Evolutionary conservation across 805 yeast genomes (phyloP).

Genomic region (Candida corydali): DNA sequence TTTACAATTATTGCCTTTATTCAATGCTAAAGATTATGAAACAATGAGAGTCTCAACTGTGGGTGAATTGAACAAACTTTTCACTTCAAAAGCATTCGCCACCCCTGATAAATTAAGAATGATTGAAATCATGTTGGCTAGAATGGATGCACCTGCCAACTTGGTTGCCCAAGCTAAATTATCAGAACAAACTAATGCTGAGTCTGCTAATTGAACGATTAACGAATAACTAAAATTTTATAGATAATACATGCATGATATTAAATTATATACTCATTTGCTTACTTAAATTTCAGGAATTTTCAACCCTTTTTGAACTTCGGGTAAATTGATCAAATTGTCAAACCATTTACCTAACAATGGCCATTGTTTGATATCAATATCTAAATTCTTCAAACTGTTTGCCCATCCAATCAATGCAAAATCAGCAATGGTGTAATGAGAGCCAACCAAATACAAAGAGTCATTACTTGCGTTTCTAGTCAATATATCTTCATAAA

Average conservation of each 20-base stretch:
- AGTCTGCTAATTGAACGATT: too few relatives aligned
- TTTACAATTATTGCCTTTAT: constrained; percentile 51
- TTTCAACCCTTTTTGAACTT: constrained; percentile 8
- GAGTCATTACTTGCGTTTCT: constrained; percentile 40
- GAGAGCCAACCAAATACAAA: constrained; percentile 53
- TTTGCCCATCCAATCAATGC: constrained; percentile 44
- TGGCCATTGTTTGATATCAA: constrained; percentile 38
- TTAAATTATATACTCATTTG: neutral
- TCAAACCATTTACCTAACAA: constrained; percentile 36
- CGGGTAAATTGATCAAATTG: constrained; percentile 7
- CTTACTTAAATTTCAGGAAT: neutral
- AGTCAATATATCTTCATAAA: constrained; percentile 46
- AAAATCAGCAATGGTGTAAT: constrained; percentile 56
- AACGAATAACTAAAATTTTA: too few relatives aligned
- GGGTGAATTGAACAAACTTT: constrained; percentile 55
- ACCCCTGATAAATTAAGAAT: constrained; percentile 59
- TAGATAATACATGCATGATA: too few relatives aligned
- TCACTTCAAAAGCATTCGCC: constrained; percentile 45
- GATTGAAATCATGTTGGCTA: constrained; percentile 66
- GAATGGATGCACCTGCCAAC: constrained; percentile 67
- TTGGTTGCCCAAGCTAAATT: constrained; percentile 42
- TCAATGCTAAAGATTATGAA: constrained; percentile 60
- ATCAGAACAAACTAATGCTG: constrained; percentile 22
- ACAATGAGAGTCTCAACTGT: constrained; percentile 49
- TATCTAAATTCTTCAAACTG: constrained; percentile 11